Evolutionary conservation across 371 early-diverging fungal genomes (phyloP).

Genomic region (Capillidium heterosporum): DNA sequence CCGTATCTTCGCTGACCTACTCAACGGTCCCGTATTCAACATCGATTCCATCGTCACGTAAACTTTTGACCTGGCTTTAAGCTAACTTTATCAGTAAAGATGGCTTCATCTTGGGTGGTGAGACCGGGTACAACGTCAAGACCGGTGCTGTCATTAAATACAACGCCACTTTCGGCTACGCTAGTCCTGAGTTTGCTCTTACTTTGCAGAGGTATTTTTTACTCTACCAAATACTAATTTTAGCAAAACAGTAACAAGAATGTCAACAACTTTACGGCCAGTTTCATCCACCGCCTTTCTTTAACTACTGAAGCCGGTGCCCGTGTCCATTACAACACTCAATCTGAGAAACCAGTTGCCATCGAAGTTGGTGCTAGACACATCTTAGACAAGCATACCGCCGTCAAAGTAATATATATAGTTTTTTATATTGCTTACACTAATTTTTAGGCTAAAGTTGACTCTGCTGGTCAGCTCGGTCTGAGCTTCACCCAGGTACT

Average conservation of each 20-base stretch:
- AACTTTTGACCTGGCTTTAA: neutral
- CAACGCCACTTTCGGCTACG: conserved; percentile 71
- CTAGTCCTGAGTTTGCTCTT: conserved; percentile 69
- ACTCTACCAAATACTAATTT: neutral
- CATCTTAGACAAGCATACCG: conserved; percentile 68
- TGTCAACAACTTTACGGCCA: conserved; percentile 59
- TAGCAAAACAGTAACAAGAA: conserved; percentile 12
- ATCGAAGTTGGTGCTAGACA: conserved; percentile 93
- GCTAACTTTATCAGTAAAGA: conserved; percentile 27
- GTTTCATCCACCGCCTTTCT: conserved; percentile 90
- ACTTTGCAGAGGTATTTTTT: conserved; percentile 59
- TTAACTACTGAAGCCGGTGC: conserved; percentile 81
- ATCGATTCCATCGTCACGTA: conserved; percentile 47
- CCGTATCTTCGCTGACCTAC: conserved; percentile 48
- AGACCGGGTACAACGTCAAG: conserved; percentile 77
- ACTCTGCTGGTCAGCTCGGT: conserved; percentile 84
- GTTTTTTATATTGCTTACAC: neutral
- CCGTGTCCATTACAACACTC: conserved; percentile 78
- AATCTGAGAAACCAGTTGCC: conserved; percentile 41
- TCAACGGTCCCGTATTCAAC: conserved; percentile 61
- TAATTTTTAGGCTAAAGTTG: conserved; percentile 57
- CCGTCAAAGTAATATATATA: conserved; percentile 34
- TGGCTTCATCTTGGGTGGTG: conserved; percentile 79
- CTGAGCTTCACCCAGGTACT: conserved; percentile 83
- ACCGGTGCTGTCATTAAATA: conserved; percentile 72